Conservation (phyloP, 1,139 yeast species). For the Pichiaceae sp. region DNA sequence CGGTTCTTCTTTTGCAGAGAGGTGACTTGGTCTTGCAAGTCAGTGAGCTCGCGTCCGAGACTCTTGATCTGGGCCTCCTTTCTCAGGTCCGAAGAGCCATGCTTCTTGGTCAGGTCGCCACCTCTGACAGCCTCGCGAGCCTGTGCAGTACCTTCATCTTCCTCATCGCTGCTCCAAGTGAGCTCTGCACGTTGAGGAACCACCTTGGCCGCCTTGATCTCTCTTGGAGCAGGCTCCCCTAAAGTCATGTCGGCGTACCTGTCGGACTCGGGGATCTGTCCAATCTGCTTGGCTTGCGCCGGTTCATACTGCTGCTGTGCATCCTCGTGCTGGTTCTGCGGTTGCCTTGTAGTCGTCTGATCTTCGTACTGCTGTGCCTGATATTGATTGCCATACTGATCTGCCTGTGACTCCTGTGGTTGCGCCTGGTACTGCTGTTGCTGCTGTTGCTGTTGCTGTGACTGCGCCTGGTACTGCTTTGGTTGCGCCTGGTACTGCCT, state of each 20-base stretch:
- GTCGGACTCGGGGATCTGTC: background rate
- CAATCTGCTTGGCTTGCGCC: conserved; percentile 1
- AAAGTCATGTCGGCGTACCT: conserved; percentile 1
- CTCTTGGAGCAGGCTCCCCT: conserved; percentile 25
- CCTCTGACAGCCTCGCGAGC: background rate
- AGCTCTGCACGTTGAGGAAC: conserved; percentile 72
- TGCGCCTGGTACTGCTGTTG: too few relatives aligned
- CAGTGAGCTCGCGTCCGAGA: background rate
- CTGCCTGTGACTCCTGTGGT: too few relatives aligned
- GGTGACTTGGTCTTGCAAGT: background rate
- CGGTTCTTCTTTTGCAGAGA: background rate
- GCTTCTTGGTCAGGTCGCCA: background rate
- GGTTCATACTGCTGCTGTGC: background rate
- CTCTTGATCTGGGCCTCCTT: background rate
- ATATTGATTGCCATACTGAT: background rate
- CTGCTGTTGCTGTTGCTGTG: too few relatives aligned
- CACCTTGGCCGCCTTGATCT: conserved; percentile 51
- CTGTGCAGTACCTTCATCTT: conserved; percentile 29
- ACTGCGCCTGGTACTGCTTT: too few relatives aligned
- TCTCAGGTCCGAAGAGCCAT: background rate
- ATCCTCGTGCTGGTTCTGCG: background rate
- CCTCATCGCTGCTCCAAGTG: conserved; percentile 81
- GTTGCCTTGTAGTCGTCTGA: too few relatives aligned
- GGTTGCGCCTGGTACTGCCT: too few relatives aligned
- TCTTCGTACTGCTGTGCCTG: background rate